Percentiles rank a stretch among this genome's conserved stretches.
Evolutionary conservation across 129 eudicot species (phyloP).

Genomic region (Helianthus tuberosus): DNA sequence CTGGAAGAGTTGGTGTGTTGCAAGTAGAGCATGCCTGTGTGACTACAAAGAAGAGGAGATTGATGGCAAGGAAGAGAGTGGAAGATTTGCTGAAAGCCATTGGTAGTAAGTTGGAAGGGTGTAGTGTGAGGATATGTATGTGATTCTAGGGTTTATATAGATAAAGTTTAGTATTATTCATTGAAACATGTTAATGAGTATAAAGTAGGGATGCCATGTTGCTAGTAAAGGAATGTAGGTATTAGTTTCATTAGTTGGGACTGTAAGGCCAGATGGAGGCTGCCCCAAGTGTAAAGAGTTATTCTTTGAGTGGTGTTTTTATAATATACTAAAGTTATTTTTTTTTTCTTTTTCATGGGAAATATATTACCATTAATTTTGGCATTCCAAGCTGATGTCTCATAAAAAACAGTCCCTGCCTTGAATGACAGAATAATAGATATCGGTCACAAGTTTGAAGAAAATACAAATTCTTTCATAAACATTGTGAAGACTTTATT

Average conservation of each 20-base stretch:
- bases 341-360: no score
- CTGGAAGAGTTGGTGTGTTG: slow-evolving; percentile 36
- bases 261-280: no score
- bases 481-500: no score
- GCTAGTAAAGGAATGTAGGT: slow-evolving; percentile 29
- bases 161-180: slow-evolving; percentile 16
- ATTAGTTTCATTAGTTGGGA: slow-evolving; percentile 19
- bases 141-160: slow-evolving; percentile 33
- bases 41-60: slow-evolving; percentile 49
- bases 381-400: no score
- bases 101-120: slow-evolving; percentile 10
- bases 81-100: slow-evolving; percentile 48
- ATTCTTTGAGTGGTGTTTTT: not conserved
- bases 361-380: no score
- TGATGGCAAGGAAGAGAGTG: slow-evolving; percentile 47
- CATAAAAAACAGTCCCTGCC: no score
- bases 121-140: slow-evolving; percentile 18
- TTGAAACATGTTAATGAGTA: not conserved
- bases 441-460: no score
- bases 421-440: no score
- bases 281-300: not conserved
- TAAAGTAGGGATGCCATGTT: not conserved
- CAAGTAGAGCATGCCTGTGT: slow-evolving; percentile 48
- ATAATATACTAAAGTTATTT: no score
- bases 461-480: no score